Evolutionary conservation across 208 protist species (phyloP), one percentile per base, ranked within the genome.

Genomic region (Leishmania amazonensis): DNA sequence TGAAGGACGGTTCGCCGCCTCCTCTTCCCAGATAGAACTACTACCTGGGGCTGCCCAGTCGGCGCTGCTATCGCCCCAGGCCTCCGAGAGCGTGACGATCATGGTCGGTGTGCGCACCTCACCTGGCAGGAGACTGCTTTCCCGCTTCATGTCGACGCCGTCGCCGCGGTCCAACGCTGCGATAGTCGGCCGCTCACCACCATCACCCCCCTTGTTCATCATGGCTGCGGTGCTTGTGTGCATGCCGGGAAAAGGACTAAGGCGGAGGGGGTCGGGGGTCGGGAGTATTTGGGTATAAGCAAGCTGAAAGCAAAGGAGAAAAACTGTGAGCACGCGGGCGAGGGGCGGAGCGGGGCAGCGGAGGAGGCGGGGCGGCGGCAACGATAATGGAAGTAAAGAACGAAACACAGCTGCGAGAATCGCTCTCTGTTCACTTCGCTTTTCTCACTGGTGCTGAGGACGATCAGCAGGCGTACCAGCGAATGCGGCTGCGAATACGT

Each of bases 31-130:
- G 21, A 92, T 76, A 38, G 79, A 84, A 70, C 84, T 85, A 73
- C 91, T 85, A 76, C 91, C 89, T 28, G 89, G 88, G 0, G 89
- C 89, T 1, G 88, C 88, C 91, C 91, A 95, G 83, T 93, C 89
- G 21, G 70, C 79, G 76, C 81, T 81, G 58, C 76, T 76, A 8
- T 85, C 81, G n/a, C 81, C 81, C 81, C 81, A 85, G 35, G 81
- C 81, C 0, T 85, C 81, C 11, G 76, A 78, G 51, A 88, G 65
- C 21, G 76, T 75, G 31, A 91, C 76, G 1, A 90, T 71, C 78
- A 83, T 81, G 0, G 85, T 86, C 6, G 91, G 91, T 3, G 91
- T 94, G 80, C 88, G 87, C 64, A 94, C 84, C 84, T 90, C 82
- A 28, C 91, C 89, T 3, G 91, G 91, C 53, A 91, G 84, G 1